A percentile compares a stretch with the other conserved stretches of the same genome.
phyloP scores from a whole-genome alignment of 1,139 yeast species.

The Debaryomycetaceae sp. region DNA sequence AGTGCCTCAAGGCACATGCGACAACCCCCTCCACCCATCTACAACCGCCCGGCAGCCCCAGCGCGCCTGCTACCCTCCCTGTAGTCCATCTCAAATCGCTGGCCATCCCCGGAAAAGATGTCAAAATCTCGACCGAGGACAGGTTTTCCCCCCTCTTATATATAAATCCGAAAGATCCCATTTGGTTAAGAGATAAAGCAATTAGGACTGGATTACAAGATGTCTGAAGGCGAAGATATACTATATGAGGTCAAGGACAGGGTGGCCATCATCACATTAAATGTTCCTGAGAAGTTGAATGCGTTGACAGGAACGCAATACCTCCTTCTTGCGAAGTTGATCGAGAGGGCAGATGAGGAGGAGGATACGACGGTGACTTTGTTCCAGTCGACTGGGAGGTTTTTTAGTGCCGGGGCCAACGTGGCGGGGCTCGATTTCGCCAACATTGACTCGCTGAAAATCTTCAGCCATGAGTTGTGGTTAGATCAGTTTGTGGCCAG shows the following conservation, averaged over 20 bases:
- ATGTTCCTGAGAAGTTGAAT: slow-evolving; percentile 60
- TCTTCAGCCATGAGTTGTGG: slow-evolving; percentile 53
- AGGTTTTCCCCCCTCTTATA: no score
- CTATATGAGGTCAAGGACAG: slow-evolving; percentile 51
- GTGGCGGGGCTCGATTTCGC: slow-evolving; percentile 35
- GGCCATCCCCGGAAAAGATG: no score
- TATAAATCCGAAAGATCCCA: no score
- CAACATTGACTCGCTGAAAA: slow-evolving; percentile 18
- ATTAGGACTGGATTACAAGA: background rate
- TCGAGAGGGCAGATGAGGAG: slow-evolving; percentile 67
- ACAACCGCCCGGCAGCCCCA: no score
- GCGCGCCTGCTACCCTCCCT: no score
- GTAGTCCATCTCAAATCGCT: no score
- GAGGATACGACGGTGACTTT: slow-evolving; percentile 64
- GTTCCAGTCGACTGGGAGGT: slow-evolving; percentile 69
- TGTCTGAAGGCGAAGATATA: slow-evolving; percentile 29
- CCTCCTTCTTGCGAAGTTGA: slow-evolving; percentile 53
- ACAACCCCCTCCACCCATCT: no score
- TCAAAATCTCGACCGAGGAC: no score
- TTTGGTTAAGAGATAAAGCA: no score
- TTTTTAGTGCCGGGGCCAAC: slow-evolving; percentile 86
- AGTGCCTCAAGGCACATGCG: no score
- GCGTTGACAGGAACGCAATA: slow-evolving; percentile 71
- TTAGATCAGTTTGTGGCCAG: slow-evolving; percentile 60
- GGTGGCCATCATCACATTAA: slow-evolving; percentile 65